phyloP scores from a whole-genome alignment of 2,329 filamentous ascomycete genomes.

The Mycosphaerelloides madeirae region DNA sequence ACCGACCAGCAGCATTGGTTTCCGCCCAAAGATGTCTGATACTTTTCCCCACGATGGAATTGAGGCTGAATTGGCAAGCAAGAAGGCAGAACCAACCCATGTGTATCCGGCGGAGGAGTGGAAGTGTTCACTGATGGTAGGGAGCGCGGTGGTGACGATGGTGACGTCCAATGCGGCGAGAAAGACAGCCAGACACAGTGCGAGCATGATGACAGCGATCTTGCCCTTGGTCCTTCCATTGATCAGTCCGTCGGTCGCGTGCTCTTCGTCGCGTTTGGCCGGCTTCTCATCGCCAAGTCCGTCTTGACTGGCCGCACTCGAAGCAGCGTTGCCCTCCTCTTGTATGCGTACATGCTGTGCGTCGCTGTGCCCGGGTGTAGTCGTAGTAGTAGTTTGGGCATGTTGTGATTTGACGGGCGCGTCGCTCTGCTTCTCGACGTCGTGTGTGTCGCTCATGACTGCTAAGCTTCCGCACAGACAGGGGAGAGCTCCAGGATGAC shows the following conservation, averaged over 20 bases:
- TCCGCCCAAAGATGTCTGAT: conserved; percentile 50
- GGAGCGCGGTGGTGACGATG: conserved; percentile 18
- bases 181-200: conserved; percentile 49
- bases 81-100: conserved; percentile 51
- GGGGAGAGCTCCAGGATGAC: too few species aligned
- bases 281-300: conserved; percentile 13
- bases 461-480: too few species aligned
- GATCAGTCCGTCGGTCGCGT: conserved; percentile 21
- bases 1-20: conserved; percentile 55
- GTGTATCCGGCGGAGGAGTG: conserved; percentile 48
- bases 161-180: conserved; percentile 57
- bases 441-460: too few species aligned
- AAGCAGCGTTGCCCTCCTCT: conserved; percentile 1
- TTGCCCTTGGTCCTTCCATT: conserved; percentile 33
- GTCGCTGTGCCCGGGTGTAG: too few species aligned
- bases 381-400: too few species aligned
- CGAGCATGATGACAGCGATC: conserved; percentile 47
- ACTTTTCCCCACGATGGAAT: conserved; percentile 36
- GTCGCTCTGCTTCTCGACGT: too few species aligned
- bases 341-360: conserved; percentile 1
- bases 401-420: too few species aligned
- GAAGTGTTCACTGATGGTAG: conserved; percentile 38
- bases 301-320: conserved; percentile 13
- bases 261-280: conserved; percentile 15
- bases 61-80: conserved; percentile 41